phyloP scores from a whole-genome alignment of 2,329 filamentous ascomycete species.

The Didymella pinodella region DNA sequence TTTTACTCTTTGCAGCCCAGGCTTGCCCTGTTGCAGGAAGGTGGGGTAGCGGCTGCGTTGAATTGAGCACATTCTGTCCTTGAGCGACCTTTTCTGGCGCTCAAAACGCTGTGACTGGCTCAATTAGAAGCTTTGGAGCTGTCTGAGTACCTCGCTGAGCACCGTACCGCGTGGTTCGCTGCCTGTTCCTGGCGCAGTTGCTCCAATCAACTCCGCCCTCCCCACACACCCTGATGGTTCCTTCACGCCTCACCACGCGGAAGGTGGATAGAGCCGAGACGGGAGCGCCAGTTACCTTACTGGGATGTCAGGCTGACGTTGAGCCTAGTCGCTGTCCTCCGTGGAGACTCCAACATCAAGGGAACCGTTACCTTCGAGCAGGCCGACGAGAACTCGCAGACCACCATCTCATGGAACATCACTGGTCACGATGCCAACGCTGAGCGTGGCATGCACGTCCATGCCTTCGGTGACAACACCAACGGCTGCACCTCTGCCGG shows the following conservation, averaged over 20 bases:
- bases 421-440: constrained; percentile 91
- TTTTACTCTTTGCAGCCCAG: constrained; percentile 22
- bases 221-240: constrained; percentile 43
- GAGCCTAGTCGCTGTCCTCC: constrained; percentile 84
- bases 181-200: constrained; percentile 18
- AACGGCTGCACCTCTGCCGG: constrained; percentile 99
- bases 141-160: constrained; percentile 38
- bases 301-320: neutral
- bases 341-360: constrained; percentile 94
- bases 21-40: constrained; percentile 38
- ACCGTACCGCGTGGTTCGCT: constrained; percentile 14
- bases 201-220: constrained; percentile 37
- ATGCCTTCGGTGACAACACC: constrained; percentile 99
- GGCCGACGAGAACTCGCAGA: constrained; percentile 78
- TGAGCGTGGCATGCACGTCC: constrained; percentile 97
- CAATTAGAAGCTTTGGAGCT: constrained; percentile 29
- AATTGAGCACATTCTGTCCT: constrained; percentile 67
- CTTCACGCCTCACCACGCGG: constrained; percentile 12
- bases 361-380: constrained; percentile 97
- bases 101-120: constrained; percentile 23
- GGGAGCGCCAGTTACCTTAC: neutral
- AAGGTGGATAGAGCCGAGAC: constrained; percentile 16
- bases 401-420: constrained; percentile 92
- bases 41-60: constrained; percentile 56
- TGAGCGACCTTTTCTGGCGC: constrained; percentile 20